These are phyloP conservation scores for Obelidium mucronatum DNA, from an alignment of 192 early-diverging fungal genomes.

Conservation along the genomic window DNA sequence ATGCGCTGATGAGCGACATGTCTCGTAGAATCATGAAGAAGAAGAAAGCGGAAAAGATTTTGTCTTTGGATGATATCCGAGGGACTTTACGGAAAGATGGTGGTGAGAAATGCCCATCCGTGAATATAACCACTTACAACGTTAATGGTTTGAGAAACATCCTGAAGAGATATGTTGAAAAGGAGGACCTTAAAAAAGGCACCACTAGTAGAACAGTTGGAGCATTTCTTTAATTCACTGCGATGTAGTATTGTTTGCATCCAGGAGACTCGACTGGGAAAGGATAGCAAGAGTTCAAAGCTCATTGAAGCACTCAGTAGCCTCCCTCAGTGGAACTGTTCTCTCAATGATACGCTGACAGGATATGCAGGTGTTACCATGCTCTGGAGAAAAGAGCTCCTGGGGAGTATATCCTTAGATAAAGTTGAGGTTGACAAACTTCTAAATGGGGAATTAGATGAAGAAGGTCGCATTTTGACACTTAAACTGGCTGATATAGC, in stretches of 20 bases:
- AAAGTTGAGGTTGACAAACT: background rate
- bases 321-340: background rate
- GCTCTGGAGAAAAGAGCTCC: background rate
- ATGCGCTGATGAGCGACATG: background rate
- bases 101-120: background rate
- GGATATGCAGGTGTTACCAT: conserved; percentile 10
- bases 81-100: no score
- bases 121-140: conserved; percentile 12
- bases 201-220: background rate
- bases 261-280: conserved; percentile 9
- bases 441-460: background rate
- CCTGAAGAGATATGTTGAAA: background rate
- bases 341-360: background rate
- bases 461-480: conserved; percentile 7
- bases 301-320: background rate
- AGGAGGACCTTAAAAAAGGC: background rate
- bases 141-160: background rate
- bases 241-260: background rate
- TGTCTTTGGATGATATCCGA: background rate
- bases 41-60: background rate
- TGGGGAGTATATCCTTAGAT: background rate
- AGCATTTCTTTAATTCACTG: background rate
- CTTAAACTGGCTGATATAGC: background rate
- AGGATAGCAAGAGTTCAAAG: background rate
- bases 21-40: background rate